phyloP scores from a whole-genome alignment of 805 yeast species.

The Hanseniaspora lachancei region DNA sequence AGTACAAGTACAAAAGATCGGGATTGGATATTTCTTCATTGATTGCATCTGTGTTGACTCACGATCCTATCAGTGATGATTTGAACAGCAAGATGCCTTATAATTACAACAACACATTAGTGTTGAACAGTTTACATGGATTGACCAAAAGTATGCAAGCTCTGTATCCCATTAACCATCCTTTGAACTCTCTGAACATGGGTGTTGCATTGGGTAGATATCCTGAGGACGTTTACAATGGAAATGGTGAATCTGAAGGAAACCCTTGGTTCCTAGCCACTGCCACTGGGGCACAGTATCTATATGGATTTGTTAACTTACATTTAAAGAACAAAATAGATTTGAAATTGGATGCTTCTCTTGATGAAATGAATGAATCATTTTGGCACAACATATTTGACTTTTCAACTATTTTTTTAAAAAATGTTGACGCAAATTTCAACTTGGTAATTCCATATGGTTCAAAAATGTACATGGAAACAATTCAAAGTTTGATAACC shows the following conservation, averaged over 20 bases:
- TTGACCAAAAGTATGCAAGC: slow-evolving; percentile 55
- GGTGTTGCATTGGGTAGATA: slow-evolving; percentile 75
- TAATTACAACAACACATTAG: slow-evolving; percentile 42
- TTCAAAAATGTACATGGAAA: slow-evolving; percentile 33
- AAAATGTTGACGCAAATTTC: neutral
- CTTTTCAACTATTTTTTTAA: neutral
- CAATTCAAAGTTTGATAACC: slow-evolving; percentile 35
- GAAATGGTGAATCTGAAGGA: slow-evolving; percentile 57
- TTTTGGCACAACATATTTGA: neutral
- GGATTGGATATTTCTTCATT: slow-evolving; percentile 75
- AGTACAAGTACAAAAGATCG: slow-evolving; percentile 33
- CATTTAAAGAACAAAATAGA: slow-evolving; percentile 8
- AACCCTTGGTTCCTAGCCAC: slow-evolving; percentile 90
- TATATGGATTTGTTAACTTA: slow-evolving; percentile 2
- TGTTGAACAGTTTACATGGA: slow-evolving; percentile 50
- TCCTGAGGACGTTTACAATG: slow-evolving; percentile 85
- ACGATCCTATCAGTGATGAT: slow-evolving; percentile 24
- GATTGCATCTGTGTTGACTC: slow-evolving; percentile 32
- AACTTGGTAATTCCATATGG: slow-evolving; percentile 19
- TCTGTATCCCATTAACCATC: slow-evolving; percentile 65
- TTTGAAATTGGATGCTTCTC: neutral
- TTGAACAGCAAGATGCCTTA: slow-evolving; percentile 36
- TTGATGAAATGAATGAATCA: neutral
- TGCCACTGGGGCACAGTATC: slow-evolving; percentile 22
- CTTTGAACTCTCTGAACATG: slow-evolving; percentile 27